Evolutionary conservation across 495 filamentous ascomycete species (phyloP), one percentile per base, ranked within the genome.

Genomic region (Penicillium canescens): DNA sequence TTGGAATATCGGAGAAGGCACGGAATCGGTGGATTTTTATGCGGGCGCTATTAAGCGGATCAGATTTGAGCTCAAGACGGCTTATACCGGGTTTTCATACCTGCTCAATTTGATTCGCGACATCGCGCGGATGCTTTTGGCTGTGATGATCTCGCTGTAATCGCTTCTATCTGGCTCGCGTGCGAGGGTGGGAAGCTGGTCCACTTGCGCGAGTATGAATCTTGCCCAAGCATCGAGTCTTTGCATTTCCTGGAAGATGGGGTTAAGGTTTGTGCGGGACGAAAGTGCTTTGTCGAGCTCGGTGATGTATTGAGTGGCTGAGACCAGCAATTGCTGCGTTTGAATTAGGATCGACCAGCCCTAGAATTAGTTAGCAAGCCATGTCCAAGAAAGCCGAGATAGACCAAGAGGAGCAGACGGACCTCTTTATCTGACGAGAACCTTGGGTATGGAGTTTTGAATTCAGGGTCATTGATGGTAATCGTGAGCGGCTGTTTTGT

Each of bases 321-420:
- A 73, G 20, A 80, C 60, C 20, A 83, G 71, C 20, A 79, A 73
- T 73, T 83, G 78, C 53, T 84, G 81, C 16, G 78, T 71, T 68
- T 82, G 76, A 26, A 84, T 72, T 13, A 83, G 72, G 18, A 79
- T 71, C 1, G 77, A 62, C 78, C 77, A 85, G 34, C 75, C 75
- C 79, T 82, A 34, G 20, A 49, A 40, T 9, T 43, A 10, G 46
- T 64, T 42, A 58, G 59, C 20, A 7, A 21, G 11, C n/a, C n/a
- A 31, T 9, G 28, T n/a, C 13, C 16, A 16, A 43, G 18, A 18
- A 13, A 6, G 18, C 18, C 12, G 12, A 14, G 20, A 21, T 11
- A 0, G 42, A 31, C 5, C 18, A 7, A 13, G 24, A 3, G 5
- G 9, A 6, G 11, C 11, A 21, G 45, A 66, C 73, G 55, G 66